A percentile compares a stretch with the other conserved stretches of the same genome.
Evolutionary conservation across 2,329 filamentous ascomycete genomes (phyloP).

Genomic region (Clarireedia paspali): DNA sequence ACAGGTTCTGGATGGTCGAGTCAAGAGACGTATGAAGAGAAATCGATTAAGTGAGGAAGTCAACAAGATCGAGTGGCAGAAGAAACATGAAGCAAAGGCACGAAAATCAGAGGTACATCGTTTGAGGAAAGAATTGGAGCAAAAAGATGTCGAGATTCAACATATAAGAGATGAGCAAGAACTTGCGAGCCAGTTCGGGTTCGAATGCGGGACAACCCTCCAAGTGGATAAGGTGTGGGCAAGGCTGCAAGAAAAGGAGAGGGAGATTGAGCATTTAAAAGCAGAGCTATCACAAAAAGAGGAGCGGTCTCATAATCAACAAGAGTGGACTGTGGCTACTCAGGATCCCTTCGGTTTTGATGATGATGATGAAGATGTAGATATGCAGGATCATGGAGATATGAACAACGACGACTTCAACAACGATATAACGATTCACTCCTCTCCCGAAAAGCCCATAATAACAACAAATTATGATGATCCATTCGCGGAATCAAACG

Average conservation of each 20-base stretch:
- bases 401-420: neutral
- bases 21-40: conserved; percentile 49
- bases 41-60: conserved; percentile 52
- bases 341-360: conserved; percentile 35
- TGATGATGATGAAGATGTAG: conserved; percentile 21
- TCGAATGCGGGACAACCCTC: conserved; percentile 17
- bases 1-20: conserved; percentile 48
- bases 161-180: conserved; percentile 25
- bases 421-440: neutral
- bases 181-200: conserved; percentile 23
- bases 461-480: conserved; percentile 11
- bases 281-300: conserved; percentile 22
- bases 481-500: conserved; percentile 7
- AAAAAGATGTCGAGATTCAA: conserved; percentile 26
- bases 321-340: conserved; percentile 44
- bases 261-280: conserved; percentile 22
- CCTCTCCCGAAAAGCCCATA: neutral
- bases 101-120: conserved; percentile 40
- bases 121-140: conserved; percentile 39
- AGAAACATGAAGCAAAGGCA: conserved; percentile 33
- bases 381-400: conserved; percentile 20
- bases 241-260: conserved; percentile 24
- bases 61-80: conserved; percentile 43
- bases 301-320: conserved; percentile 14
- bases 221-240: conserved; percentile 12